Evolutionary conservation across 2,329 filamentous ascomycete genomes (phyloP), one percentile per base, ranked within the genome.

Genomic region (Didymosphaeria variabile): DNA sequence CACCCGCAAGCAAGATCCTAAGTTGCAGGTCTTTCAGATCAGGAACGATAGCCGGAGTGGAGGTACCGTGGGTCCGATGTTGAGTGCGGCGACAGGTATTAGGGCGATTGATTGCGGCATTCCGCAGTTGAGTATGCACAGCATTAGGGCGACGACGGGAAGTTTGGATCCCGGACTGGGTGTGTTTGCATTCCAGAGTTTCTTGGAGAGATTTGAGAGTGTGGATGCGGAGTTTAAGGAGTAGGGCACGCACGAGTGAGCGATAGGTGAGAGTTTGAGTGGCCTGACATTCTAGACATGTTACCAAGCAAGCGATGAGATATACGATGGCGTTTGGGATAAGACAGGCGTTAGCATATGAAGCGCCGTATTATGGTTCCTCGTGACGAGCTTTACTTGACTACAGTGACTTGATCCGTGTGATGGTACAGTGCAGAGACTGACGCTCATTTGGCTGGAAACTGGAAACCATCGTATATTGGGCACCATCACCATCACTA

Each of bases 41-140:
- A 84, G 95, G 59, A 99, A 98, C 76, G 95, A 98, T 79, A 90
- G 87, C 10, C 85, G 94, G 57, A 92, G 89, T 72, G 95, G 95
- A 32, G 95, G 95, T 17, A 99, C 95, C 0, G 93, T 98, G n/a
- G 95, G 95, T 0, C 95, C 95, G 0, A 93, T 94, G 87, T 84
- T 97, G 38, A 93, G 89, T 67, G 88, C 90, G 31, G 87, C 86
- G 31, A 91, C 95, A 79, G 94, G 94, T 32, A 89, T 97, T 61
- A 83, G 92, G 55, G 88, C 92, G 0, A 91, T 95, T 52, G 94
- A 98, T 76, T 93, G 92, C 0, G 94, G 94, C 15, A 90, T 98
- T 71, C 90, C 93, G 5, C 94, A 98, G 81, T 80, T 97, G 69
- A 94, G 91, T 73, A 98, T 98, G 94, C 94, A 98, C 79, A 92